phyloP scores from a whole-genome alignment of 208 protist species.

The Willaertia magna region DNA sequence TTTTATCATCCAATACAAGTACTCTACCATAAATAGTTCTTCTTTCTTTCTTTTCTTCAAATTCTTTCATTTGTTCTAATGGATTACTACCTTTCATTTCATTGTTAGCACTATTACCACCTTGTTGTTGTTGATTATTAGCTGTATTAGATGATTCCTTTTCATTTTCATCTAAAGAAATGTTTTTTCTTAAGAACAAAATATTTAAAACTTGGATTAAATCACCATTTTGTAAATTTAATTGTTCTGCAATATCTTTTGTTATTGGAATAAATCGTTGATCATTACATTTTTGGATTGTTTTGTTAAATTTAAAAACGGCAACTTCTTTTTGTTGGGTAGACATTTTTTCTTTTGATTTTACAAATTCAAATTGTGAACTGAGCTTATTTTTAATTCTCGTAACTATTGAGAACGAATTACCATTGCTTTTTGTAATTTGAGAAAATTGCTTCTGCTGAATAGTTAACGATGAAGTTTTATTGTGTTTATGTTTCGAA shows the following conservation, averaged over 20 bases:
- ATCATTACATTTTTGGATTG: background rate
- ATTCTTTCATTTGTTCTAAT: background rate
- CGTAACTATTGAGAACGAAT: too few relatives aligned
- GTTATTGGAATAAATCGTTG: background rate
- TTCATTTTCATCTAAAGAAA: background rate
- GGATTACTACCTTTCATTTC: background rate
- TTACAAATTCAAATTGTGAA: too few relatives aligned
- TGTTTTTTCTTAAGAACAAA: background rate
- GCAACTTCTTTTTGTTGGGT: background rate
- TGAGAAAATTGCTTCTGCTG: too few relatives aligned
- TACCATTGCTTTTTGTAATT: too few relatives aligned
- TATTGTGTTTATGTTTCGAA: too few relatives aligned
- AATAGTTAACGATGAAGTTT: too few relatives aligned
- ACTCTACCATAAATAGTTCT: background rate
- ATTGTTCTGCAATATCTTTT: background rate
- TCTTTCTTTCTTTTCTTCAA: slow-evolving; percentile 1
- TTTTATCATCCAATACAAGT: background rate
- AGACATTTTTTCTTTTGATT: background rate
- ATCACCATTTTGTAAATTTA: background rate
- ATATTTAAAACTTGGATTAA: background rate
- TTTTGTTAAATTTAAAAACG: background rate
- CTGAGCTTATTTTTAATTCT: too few relatives aligned
- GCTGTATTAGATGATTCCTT: background rate
- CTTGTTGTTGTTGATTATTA: background rate
- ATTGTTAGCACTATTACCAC: background rate